Evolutionary conservation across 306 rosid species (phyloP).

Genomic region (Herpetospermum pedunculosum): DNA sequence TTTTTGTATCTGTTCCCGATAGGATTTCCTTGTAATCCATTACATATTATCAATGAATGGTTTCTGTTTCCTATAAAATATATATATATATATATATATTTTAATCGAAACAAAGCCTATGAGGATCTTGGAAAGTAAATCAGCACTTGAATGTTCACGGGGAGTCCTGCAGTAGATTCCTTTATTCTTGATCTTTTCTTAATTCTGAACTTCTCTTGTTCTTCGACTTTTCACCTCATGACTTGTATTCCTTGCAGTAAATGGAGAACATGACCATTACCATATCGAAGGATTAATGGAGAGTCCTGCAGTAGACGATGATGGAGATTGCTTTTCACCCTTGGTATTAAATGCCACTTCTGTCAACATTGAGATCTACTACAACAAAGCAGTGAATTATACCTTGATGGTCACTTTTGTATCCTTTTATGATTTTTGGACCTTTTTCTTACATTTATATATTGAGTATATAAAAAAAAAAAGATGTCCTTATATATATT

Average conservation of each 20-base stretch:
- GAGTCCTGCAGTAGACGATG: slow-evolving; percentile 82
- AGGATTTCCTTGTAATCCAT: no score
- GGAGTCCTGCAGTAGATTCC: background rate
- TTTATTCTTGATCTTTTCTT: background rate
- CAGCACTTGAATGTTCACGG: slow-evolving; percentile 30
- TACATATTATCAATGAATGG: no score
- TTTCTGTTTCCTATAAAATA: no score
- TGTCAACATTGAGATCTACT: slow-evolving; percentile 82
- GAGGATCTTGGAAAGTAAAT: slow-evolving; percentile 48
- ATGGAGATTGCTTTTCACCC: slow-evolving; percentile 89
- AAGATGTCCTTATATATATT: slow-evolving; percentile 10
- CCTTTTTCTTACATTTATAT: background rate
- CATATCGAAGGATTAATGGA: slow-evolving; percentile 88
- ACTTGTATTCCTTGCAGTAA: slow-evolving; percentile 26
- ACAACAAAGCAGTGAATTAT: slow-evolving; percentile 94
- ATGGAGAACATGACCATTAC: slow-evolving; percentile 66
- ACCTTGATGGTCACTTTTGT: slow-evolving; percentile 99
- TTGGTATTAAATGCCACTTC: slow-evolving; percentile 77
- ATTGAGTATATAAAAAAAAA: no score
- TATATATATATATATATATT: no score
- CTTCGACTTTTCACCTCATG: background rate
- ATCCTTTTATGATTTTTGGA: slow-evolving; percentile 31
- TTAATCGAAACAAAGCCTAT: slow-evolving; percentile 50
- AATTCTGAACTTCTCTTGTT: background rate
- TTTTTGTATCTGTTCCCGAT: no score